Conservation (phyloP, 1,139 yeast genomes). For the Candida gigantensis region DNA sequence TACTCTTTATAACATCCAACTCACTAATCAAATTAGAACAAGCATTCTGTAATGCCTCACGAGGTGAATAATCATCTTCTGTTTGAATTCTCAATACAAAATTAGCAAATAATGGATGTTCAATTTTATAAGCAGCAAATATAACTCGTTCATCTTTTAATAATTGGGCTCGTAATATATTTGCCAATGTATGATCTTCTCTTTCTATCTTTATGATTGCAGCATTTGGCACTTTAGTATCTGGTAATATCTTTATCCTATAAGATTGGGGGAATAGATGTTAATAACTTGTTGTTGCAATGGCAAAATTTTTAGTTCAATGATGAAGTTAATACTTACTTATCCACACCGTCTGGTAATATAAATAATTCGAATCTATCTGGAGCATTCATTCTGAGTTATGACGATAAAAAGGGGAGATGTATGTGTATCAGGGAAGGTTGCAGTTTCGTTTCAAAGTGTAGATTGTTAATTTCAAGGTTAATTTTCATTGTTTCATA, state of each 20-base stretch:
- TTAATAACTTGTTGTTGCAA: background rate
- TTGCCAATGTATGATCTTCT: slow-evolving; percentile 96
- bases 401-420: too few species aligned
- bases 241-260: slow-evolving; percentile 84
- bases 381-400: slow-evolving; percentile 85
- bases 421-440: background rate
- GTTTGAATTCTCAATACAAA: slow-evolving; percentile 93
- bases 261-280: slow-evolving; percentile 1
- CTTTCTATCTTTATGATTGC: slow-evolving; percentile 90
- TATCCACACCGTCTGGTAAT: slow-evolving; percentile 95
- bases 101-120: slow-evolving; percentile 95
- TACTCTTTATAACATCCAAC: slow-evolving; percentile 68
- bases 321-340: too few species aligned
- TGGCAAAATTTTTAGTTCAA: background rate
- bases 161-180: slow-evolving; percentile 81
- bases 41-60: slow-evolving; percentile 86
- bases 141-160: slow-evolving; percentile 83
- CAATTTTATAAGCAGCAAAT: slow-evolving; percentile 96
- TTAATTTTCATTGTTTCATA: background rate
- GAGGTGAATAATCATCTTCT: slow-evolving; percentile 90
- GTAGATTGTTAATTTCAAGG: background rate
- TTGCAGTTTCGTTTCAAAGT: background rate
- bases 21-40: slow-evolving; percentile 82
- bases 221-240: slow-evolving; percentile 93
- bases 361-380: slow-evolving; percentile 96